Evolutionary conservation across 805 yeast species (phyloP).

Genomic region (Kluyveromyces dobzhanskii): DNA sequence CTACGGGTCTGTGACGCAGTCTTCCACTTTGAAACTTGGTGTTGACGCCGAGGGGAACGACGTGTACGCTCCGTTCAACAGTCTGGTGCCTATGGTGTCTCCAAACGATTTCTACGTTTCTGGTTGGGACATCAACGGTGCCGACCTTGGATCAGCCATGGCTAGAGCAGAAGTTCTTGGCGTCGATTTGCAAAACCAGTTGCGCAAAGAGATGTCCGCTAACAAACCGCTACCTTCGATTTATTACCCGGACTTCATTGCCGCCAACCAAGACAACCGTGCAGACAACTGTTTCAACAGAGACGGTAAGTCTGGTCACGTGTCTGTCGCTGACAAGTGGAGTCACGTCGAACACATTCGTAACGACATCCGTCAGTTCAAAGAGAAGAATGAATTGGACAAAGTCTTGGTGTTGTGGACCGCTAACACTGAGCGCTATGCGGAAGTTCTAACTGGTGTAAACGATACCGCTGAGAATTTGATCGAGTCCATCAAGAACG

Average conservation of each 20-base stretch:
- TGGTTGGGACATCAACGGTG: constrained; percentile 89
- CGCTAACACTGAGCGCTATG: constrained; percentile 92
- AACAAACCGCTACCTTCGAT: constrained; percentile 72
- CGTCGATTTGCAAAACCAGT: constrained; percentile 70
- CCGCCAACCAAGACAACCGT: constrained; percentile 85
- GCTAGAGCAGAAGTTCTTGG: constrained; percentile 82
- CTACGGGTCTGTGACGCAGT: constrained; percentile 90
- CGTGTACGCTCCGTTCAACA: constrained; percentile 86
- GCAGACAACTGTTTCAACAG: constrained; percentile 80
- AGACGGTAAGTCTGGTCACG: constrained; percentile 37
- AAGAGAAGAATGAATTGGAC: constrained; percentile 62
- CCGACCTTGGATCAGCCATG: constrained; percentile 69
- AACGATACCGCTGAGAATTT: constrained; percentile 84
- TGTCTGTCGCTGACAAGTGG: constrained; percentile 65
- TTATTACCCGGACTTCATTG: constrained; percentile 94
- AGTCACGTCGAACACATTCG: constrained; percentile 81
- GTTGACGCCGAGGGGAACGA: constrained; percentile 74
- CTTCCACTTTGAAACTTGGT: constrained; percentile 85
- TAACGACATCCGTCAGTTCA: constrained; percentile 73
- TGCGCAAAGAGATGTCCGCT: constrained; percentile 52
- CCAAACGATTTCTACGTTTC: constrained; percentile 87
- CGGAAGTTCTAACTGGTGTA: constrained; percentile 68
- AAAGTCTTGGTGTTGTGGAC: constrained; percentile 92
- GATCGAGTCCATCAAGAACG: constrained; percentile 60
- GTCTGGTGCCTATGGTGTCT: constrained; percentile 75